Evolutionary conservation across 2,329 filamentous ascomycete species (phyloP).

Genomic region (Microdochium nivale): DNA sequence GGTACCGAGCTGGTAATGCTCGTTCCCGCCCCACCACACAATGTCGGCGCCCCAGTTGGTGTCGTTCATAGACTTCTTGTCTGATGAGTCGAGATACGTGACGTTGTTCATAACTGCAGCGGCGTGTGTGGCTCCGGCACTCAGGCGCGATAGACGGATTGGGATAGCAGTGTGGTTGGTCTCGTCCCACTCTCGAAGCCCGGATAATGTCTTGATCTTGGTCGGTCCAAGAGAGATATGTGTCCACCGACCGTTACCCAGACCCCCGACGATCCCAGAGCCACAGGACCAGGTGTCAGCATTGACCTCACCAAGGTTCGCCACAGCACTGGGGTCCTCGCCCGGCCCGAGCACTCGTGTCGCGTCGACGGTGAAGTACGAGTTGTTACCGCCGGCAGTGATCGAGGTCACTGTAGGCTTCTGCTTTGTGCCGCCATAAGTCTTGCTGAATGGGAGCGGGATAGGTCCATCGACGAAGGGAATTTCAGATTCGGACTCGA

Average conservation of each 20-base stretch:
- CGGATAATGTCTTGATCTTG: slow-evolving; percentile 77
- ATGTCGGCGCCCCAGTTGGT: slow-evolving; percentile 86
- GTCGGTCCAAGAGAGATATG: slow-evolving; percentile 71
- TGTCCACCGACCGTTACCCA: slow-evolving; percentile 84
- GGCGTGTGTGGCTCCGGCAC: slow-evolving; percentile 71
- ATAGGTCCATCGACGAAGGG: slow-evolving; percentile 61
- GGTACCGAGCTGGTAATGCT: slow-evolving; percentile 86
- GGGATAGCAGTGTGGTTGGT: slow-evolving; percentile 56
- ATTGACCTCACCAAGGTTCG: slow-evolving; percentile 46
- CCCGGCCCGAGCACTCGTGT: slow-evolving; percentile 38
- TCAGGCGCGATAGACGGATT: slow-evolving; percentile 67
- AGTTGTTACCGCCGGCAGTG: slow-evolving; percentile 78
- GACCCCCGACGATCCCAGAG: slow-evolving; percentile 71
- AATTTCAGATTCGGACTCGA: slow-evolving; percentile 56
- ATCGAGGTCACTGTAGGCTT: slow-evolving; percentile 64
- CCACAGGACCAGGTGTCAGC: slow-evolving; percentile 84
- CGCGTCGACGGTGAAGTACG: slow-evolving; percentile 80
- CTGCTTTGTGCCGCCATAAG: slow-evolving; percentile 61
- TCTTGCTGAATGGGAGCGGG: slow-evolving; percentile 58
- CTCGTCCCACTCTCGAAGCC: slow-evolving; percentile 84
- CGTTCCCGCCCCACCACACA: slow-evolving; percentile 91
- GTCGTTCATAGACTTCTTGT: slow-evolving; percentile 50
- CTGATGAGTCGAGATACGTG: slow-evolving; percentile 52
- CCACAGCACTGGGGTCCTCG: slow-evolving; percentile 28
- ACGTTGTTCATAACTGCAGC: slow-evolving; percentile 79